Conservation (phyloP, 495 filamentous ascomycete species). For the Hypoxylon perforatum region DNA sequence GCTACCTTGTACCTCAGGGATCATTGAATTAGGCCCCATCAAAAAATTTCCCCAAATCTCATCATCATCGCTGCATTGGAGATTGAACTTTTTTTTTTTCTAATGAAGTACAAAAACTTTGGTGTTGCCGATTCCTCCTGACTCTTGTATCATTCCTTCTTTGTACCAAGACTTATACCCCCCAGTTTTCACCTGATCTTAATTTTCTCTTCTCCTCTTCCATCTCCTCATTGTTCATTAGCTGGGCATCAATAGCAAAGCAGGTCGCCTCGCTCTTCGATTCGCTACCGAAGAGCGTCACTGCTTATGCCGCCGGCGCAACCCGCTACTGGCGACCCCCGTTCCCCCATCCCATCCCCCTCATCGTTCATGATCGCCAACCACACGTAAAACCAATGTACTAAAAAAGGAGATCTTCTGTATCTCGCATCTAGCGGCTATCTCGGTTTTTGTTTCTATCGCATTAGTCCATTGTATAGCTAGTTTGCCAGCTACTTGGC, state of each 20-base stretch:
- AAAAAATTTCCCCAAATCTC: constrained; percentile 30
- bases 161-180: constrained; percentile 32
- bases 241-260: constrained; percentile 37
- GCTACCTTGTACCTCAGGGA: constrained; percentile 1
- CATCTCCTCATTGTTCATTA: not conserved
- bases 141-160: constrained; percentile 5
- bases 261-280: constrained; percentile 15
- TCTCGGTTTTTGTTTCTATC: constrained; percentile 22
- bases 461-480: constrained; percentile 35
- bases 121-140: constrained; percentile 32
- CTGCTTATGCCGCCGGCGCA: constrained; percentile 35
- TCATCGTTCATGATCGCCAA: constrained; percentile 23
- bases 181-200: not conserved
- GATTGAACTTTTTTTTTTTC: constrained; percentile 14
- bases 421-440: constrained; percentile 39
- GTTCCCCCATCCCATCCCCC: too few species aligned
- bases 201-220: constrained; percentile 1
- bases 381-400: constrained; percentile 38
- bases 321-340: too few species aligned
- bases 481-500: constrained; percentile 40
- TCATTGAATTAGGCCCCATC: constrained; percentile 26
- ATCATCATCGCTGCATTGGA: constrained; percentile 29
- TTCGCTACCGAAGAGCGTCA: constrained; percentile 22
- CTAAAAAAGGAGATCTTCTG: constrained; percentile 18
- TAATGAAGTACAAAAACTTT: constrained; percentile 41